Percentiles rank a stretch among this genome's conserved stretches.
Conservation (phyloP, 768 basidiomycete species). For the Neoboletus brunneissimus region DNA sequence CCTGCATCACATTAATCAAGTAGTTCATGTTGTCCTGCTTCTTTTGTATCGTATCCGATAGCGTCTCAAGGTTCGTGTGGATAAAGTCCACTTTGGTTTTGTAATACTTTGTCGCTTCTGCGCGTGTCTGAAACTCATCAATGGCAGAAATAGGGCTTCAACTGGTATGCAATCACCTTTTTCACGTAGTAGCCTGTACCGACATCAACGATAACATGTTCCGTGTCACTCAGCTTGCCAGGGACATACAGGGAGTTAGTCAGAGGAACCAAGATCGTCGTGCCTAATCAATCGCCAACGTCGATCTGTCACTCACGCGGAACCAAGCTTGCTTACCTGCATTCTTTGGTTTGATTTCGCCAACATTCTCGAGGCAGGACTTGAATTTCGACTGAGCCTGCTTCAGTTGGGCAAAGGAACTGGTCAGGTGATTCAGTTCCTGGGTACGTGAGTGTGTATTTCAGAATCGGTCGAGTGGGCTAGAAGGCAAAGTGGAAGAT, state of each 20-base stretch:
- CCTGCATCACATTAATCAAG: constrained; percentile 70
- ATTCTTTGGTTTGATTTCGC: constrained; percentile 70
- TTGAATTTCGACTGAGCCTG: constrained; percentile 92
- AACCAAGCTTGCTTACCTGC: constrained; percentile 38
- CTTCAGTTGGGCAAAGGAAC: constrained; percentile 89
- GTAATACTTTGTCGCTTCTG: constrained; percentile 81
- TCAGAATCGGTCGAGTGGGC: not conserved
- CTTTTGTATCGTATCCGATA: constrained; percentile 87
- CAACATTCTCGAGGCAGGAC: constrained; percentile 77
- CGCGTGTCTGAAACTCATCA: constrained; percentile 58
- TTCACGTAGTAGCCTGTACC: constrained; percentile 97
- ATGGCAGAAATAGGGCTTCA: not conserved
- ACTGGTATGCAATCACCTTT: constrained; percentile 56
- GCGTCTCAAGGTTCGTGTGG: constrained; percentile 73
- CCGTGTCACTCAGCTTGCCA: constrained; percentile 77
- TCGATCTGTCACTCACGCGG: not conserved
- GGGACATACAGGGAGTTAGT: constrained; percentile 96
- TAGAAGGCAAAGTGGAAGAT: constrained; percentile 3
- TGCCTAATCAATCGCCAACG: constrained; percentile 47
- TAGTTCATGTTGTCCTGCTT: constrained; percentile 88
- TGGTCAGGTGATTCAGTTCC: constrained; percentile 91
- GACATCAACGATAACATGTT: constrained; percentile 90
- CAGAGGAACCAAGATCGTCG: constrained; percentile 86
- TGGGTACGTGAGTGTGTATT: constrained; percentile 29
- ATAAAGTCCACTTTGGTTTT: constrained; percentile 78